phyloP scores from a whole-genome alignment of 495 filamentous ascomycete genomes.

The Sporormia fimetaria region DNA sequence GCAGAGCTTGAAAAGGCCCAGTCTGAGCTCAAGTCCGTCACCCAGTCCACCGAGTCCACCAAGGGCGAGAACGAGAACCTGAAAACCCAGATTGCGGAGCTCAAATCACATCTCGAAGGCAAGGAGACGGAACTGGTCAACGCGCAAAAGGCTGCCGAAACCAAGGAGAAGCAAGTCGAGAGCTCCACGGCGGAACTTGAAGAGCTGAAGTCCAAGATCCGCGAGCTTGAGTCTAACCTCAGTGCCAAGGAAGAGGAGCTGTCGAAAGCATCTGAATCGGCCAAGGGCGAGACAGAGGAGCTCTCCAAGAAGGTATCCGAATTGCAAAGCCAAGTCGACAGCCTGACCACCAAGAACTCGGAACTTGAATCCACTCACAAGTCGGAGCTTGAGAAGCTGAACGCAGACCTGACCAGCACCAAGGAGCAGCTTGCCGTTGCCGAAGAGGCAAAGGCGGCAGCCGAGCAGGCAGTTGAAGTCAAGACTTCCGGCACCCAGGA shows the following conservation, averaged over 20 bases:
- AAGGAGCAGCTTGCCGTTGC: constrained; percentile 5
- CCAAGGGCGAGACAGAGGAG: constrained; percentile 9
- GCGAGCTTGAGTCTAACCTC: constrained; percentile 1
- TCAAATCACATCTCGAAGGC: constrained; percentile 4
- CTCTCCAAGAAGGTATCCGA: constrained; percentile 5
- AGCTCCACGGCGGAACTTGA: background rate
- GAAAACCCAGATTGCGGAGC: constrained; percentile 3
- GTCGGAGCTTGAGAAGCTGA: constrained; percentile 9
- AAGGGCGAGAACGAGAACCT: constrained; percentile 1
- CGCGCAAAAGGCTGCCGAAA: background rate
- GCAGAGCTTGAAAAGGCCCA: background rate
- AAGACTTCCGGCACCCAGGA: constrained; percentile 3
- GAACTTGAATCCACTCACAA: constrained; percentile 7
- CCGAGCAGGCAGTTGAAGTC: constrained; percentile 6
- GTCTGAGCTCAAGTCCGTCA: background rate
- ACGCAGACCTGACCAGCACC: constrained; percentile 8
- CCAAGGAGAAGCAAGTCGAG: background rate
- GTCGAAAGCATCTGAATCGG: background rate
- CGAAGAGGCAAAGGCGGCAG: constrained; percentile 5
- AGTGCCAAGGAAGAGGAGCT: background rate
- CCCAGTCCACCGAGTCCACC: background rate
- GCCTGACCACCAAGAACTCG: background rate
- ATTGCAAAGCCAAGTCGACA: background rate
- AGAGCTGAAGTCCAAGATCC: background rate
- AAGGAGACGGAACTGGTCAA: constrained; percentile 5